Base-by-base conservation (phyloP, 2,329 filamentous ascomycete genomes). In the Trichoderma sp. region DNA sequence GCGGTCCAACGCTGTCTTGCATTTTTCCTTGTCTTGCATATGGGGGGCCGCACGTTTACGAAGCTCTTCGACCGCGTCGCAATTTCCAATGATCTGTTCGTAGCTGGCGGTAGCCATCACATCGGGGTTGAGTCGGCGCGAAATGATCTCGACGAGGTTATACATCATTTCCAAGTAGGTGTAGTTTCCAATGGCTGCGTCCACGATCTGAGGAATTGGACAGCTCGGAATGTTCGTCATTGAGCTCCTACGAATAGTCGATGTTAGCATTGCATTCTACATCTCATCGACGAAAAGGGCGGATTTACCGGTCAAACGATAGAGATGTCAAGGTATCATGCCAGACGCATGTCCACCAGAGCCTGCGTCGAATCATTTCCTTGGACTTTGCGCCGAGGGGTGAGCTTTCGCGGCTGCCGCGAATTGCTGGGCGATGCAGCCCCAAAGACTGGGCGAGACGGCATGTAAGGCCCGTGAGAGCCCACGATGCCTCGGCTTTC, bases 401-500 rank as follows among this genome's bases (percentile, higher is more conserved):
- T 8, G 76, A 77, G 49, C 75, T 80, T n/a, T 85, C 85, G 2
- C 80, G 78, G 31, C 79, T 79, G n/a, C 87, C 85, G 21, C 80
- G 77, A 1, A 79, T 76, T 13, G 79, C 81, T 27, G 81, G 76
- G 8, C 86, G 81, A 74, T 91, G 88, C 13, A 91, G 80, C 5
- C 88, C 88, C 1, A 91, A 80, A 0, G 88, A 89, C 74, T 90
- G 88, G 0, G 88, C 88, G n/a, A 91, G 81, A 31, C 88, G 84
- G 71, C 88, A 89, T 0, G 88, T 89, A 56, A 90, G 83, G 0
- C 88, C 88, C 62, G 89, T 83, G 65, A 91, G 76, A 0, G 88
- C 88, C 88, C 88, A 91, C 0, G 88, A 90, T 0, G 87, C 88
- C 74, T 91, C 88, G 1, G 88, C 88, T 74, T 90, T 90, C 88